These are phyloP conservation scores for Trypanosoma platydactyli DNA, from an alignment of 208 protist genomes.

Conservation along the genomic window DNA sequence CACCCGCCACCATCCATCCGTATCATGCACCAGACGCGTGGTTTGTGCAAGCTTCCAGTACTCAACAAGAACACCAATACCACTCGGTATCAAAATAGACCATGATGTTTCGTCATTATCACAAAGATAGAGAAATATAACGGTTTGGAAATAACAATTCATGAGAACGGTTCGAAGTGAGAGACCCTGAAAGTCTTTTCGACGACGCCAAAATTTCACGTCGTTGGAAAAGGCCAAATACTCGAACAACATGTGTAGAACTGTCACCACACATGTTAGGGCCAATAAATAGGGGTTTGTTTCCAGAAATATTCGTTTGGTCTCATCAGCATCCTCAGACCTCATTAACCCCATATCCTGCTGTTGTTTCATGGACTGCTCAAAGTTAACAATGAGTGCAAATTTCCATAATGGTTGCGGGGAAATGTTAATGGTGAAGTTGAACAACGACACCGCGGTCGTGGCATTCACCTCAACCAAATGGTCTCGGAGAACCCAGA, in stretches of 20 bases:
- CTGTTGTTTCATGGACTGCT: constrained; percentile 77
- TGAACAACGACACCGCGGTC: constrained; percentile 32
- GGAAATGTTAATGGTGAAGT: constrained; percentile 57
- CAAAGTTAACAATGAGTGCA: constrained; percentile 78
- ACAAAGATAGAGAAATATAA: constrained; percentile 98
- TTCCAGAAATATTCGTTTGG: constrained; percentile 95
- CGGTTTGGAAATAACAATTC: constrained; percentile 91
- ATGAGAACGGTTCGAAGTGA: constrained; percentile 95
- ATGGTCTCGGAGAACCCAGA: constrained; percentile 92
- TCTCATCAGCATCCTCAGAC: constrained; percentile 61
- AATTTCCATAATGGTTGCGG: constrained; percentile 68
- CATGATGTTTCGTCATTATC: constrained; percentile 94
- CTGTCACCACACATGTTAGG: constrained; percentile 93
- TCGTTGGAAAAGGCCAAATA: constrained; percentile 99
- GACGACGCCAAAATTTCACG: constrained; percentile 82
- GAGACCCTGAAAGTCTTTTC: constrained; percentile 95
- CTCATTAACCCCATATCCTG: constrained; percentile 55
- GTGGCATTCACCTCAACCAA: constrained; percentile 84
- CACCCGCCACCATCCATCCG: constrained; percentile 41
- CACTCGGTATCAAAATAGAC: constrained; percentile 91
- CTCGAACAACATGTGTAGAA: constrained; percentile 98
- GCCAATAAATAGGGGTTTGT: constrained; percentile 95
- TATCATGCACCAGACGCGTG: constrained; percentile 32
- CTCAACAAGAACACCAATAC: constrained; percentile 92
- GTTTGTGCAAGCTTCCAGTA: constrained; percentile 97